Percentiles rank a stretch among this genome's conserved stretches.
Conservation (phyloP, 2,329 filamentous ascomycete species). For the Microsporum audouinii region DNA sequence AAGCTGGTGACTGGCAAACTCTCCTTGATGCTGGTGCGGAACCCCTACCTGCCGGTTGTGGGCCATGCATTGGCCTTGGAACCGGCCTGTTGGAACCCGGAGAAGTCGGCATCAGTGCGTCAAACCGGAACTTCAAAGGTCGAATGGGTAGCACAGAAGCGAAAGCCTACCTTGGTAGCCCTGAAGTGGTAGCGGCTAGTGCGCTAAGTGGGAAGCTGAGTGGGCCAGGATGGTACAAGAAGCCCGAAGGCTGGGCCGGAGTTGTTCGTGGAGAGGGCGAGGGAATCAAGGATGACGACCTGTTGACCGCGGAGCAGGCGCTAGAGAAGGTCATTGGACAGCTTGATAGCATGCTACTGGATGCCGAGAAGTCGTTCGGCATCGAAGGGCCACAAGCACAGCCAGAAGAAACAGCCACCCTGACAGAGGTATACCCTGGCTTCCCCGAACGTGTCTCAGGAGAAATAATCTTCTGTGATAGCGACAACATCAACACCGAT, state of each 20-base stretch:
- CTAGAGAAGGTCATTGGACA: constrained; percentile 60
- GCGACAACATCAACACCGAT: constrained; percentile 83
- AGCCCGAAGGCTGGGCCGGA: constrained; percentile 53
- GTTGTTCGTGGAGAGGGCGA: constrained; percentile 59
- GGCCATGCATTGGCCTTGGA: constrained; percentile 75
- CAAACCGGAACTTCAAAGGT: constrained; percentile 84
- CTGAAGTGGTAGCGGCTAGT: constrained; percentile 85
- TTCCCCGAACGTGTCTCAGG: constrained; percentile 75
- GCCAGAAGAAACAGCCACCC: neutral
- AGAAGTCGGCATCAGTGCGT: constrained; percentile 75
- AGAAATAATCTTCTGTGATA: constrained; percentile 79
- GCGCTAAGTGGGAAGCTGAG: constrained; percentile 48
- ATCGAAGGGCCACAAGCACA: constrained; percentile 3
- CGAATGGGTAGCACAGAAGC: constrained; percentile 74
- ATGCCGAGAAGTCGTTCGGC: constrained; percentile 10
- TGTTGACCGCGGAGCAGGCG: constrained; percentile 56
- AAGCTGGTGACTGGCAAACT: constrained; percentile 72
- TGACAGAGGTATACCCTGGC: constrained; percentile 67
- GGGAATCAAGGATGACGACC: constrained; percentile 52
- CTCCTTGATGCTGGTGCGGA: constrained; percentile 70
- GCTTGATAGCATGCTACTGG: constrained; percentile 44
- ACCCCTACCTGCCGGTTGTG: constrained; percentile 61
- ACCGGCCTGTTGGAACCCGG: constrained; percentile 67
- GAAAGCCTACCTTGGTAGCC: constrained; percentile 75
- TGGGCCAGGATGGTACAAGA: constrained; percentile 67